Percentiles rank a stretch among this genome's conserved stretches.
phyloP scores from a whole-genome alignment of 352 stramenopile species.

The Pythium dissimile region DNA sequence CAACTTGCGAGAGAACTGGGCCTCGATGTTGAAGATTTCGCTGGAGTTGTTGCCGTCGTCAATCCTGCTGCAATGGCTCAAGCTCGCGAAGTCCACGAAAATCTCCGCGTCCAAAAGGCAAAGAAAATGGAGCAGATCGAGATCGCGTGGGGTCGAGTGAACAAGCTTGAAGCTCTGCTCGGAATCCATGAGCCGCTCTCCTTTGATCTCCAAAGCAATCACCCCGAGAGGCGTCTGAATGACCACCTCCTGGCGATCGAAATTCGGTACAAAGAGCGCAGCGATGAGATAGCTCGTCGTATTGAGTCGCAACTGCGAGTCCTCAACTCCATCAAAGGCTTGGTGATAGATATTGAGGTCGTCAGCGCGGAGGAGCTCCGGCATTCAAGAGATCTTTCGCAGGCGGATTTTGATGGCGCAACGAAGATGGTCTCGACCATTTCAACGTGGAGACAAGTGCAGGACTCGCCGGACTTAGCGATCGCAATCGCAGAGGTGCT shows the following conservation, averaged over 20 bases:
- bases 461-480: background rate
- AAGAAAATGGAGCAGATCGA: constrained; percentile 14
- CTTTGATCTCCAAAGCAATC: constrained; percentile 28
- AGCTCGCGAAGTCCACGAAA: constrained; percentile 2
- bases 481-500: constrained; percentile 1
- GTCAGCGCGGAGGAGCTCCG: constrained; percentile 34
- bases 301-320: constrained; percentile 33
- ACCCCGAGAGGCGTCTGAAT: constrained; percentile 41
- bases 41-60: constrained; percentile 6
- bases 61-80: constrained; percentile 7
- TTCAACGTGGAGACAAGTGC: constrained; percentile 22
- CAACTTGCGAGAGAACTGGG: constrained; percentile 9
- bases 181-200: constrained; percentile 33
- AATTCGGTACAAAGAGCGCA: constrained; percentile 24
- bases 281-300: constrained; percentile 40
- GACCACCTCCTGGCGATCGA: constrained; percentile 55
- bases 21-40: background rate
- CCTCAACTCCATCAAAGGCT: constrained; percentile 30
- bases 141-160: constrained; percentile 31
- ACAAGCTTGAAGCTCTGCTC: constrained; percentile 44
- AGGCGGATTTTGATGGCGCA: constrained; percentile 10
- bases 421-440: constrained; percentile 13
- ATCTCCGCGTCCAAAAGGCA: constrained; percentile 3
- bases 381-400: constrained; percentile 32
- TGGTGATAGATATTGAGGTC: constrained; percentile 42